Base-by-base conservation (phyloP, 805 yeast genomes). In the Groenewaldozyma tartarivorans region DNA sequence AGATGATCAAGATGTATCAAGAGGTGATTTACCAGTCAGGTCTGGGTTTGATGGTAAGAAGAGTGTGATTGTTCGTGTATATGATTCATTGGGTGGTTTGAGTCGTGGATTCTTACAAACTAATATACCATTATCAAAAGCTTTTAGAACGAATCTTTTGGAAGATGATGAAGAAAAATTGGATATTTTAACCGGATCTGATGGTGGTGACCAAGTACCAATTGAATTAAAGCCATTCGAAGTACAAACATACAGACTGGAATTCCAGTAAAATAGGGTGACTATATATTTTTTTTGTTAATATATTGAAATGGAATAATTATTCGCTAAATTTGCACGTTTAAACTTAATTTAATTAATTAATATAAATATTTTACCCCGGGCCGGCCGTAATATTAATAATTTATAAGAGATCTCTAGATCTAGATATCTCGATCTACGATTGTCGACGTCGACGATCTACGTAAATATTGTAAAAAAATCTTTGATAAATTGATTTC, bases 71-170 rank as follows among this genome's bases (percentile, higher is more conserved):
- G 65, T 83, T 22, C 74, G 97, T 51, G 71, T 86, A 1, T 90
- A 87, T 61, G 98, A 90, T 56, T 65, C 94, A 0, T 67, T 90
- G 35, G 98, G 98, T 4, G 97, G 96, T 35, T 66, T 66, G 40
- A 67, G 82, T 1, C 55, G 52, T 3, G 88, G 82, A 1, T 45
- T 24, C 37, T 16, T 48, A 20, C 35, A 17, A 13, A 35, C 46
- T 31, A 38, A 39, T 30, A 35, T 71, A 27, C 66, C 73, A 0
- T 77, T 80, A 4, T 64, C 57, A 55, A 69, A 72, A 53, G 77
- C 80, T 4, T 75, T 75, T 6, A 58, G 63, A 41, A 68, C 68
- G 22, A 63, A 66, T 41, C 46, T 61, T 21, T 53, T 63, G 33
- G 72, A 65, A 44, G 71, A 69, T 40, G 66, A 62, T 33, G 29